phyloP scores from a whole-genome alignment of 768 basidiomycete species.

The Nidula microcarpa region DNA sequence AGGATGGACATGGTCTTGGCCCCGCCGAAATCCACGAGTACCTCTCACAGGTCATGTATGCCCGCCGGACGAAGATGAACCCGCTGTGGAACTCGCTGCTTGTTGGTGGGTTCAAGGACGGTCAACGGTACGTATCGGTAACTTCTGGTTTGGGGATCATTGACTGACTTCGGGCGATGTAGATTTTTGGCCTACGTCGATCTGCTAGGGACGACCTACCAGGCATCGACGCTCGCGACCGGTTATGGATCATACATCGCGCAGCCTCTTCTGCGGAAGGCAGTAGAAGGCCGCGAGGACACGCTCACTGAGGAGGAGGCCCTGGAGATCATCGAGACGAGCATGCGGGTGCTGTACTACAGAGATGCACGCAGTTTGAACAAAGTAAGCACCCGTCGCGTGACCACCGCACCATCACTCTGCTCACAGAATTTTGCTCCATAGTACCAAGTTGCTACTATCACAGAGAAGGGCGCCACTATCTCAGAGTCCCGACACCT shows the following conservation, averaged over 20 bases:
- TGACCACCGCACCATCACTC: no score
- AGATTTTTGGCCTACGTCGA: constrained; percentile 96
- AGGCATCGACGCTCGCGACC: constrained; percentile 89
- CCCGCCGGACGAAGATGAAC: constrained; percentile 80
- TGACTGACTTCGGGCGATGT: constrained; percentile 1
- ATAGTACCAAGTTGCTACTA: constrained; percentile 93
- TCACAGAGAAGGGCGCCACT: constrained; percentile 70
- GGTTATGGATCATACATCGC: constrained; percentile 94
- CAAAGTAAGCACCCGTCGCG: constrained; percentile 56
- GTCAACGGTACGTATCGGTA: constrained; percentile 55
- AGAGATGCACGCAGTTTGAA: constrained; percentile 93
- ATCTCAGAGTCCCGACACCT: constrained; percentile 78
- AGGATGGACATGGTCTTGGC: constrained; percentile 82
- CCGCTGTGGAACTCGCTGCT: constrained; percentile 95
- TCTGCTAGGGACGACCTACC: constrained; percentile 93
- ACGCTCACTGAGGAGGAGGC: constrained; percentile 78
- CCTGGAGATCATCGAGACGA: constrained; percentile 69
- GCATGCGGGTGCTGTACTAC: constrained; percentile 94
- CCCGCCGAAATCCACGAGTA: constrained; percentile 93
- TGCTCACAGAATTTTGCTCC: not conserved
- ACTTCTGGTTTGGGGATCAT: not conserved
- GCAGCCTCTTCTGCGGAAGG: constrained; percentile 86
- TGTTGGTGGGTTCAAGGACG: constrained; percentile 89
- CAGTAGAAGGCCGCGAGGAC: constrained; percentile 80
- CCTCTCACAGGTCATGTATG: constrained; percentile 88